Conservation (phyloP, 345 rosid genomes). For the Ceriops tagal region DNA sequence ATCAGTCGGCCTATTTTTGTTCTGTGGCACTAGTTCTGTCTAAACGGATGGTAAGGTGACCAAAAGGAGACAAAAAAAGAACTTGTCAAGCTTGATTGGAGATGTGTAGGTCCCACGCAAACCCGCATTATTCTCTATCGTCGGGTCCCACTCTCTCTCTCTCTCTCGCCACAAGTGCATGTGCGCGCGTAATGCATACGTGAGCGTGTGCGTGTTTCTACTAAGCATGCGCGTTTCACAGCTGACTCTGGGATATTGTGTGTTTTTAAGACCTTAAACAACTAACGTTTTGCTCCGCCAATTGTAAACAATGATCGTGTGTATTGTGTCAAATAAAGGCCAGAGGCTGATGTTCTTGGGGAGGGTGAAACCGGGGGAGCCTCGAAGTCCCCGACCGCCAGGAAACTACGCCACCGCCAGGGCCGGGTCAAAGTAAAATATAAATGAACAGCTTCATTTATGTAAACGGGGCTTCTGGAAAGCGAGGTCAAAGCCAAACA, state of each 20-base stretch:
- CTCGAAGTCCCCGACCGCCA: background rate
- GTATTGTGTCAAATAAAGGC: too few relatives aligned
- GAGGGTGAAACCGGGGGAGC: background rate
- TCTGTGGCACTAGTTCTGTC: background rate
- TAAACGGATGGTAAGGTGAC: too few relatives aligned
- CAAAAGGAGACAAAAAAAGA: background rate
- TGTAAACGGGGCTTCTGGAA: too few relatives aligned
- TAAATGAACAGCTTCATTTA: background rate
- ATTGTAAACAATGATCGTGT: too few relatives aligned
- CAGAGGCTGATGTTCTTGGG: background rate
- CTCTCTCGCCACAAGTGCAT: too few relatives aligned
- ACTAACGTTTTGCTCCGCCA: too few relatives aligned
- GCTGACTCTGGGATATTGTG: too few relatives aligned
- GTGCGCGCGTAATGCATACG: too few relatives aligned
- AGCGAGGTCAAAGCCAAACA: too few relatives aligned
- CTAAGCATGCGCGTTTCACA: too few relatives aligned
- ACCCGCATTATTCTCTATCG: constrained; percentile 19
- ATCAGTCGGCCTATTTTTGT: background rate
- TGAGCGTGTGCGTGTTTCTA: too few relatives aligned
- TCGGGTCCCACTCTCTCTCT: background rate
- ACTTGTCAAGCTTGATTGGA: background rate
- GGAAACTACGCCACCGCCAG: constrained; percentile 27
- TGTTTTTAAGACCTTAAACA: too few relatives aligned
- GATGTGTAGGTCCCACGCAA: constrained; percentile 18
- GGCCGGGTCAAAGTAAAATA: background rate